Conservation (phyloP, 2,329 filamentous ascomycete species). For the Colletotrichum truncatum region DNA sequence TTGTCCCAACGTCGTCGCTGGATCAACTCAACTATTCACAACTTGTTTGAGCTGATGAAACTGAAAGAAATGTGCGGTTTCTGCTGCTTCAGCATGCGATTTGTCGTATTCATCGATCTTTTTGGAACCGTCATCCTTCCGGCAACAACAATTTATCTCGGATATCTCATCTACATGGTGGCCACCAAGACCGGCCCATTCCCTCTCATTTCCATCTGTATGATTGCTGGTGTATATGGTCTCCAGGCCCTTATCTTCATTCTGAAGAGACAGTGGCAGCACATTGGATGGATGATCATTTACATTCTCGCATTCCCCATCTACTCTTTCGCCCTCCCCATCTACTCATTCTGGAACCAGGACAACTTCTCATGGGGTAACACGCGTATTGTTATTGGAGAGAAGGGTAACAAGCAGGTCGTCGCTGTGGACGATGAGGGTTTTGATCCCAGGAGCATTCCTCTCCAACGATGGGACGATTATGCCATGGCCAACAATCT, state of each 20-base stretch:
- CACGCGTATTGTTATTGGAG: conserved; percentile 95
- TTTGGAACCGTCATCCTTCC: conserved; percentile 92
- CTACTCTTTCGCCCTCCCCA: conserved; percentile 87
- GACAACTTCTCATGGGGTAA: conserved; percentile 99
- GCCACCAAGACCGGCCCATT: conserved; percentile 77
- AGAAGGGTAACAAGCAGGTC: conserved; percentile 91
- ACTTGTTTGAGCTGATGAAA: conserved; percentile 88
- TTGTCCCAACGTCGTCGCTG: conserved; percentile 98
- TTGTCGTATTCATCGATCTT: conserved; percentile 94
- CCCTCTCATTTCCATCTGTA: conserved; percentile 86
- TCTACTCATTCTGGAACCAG: conserved; percentile 99
- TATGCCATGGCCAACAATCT: conserved; percentile 89
- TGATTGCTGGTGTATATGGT: conserved; percentile 93
- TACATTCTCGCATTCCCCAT: conserved; percentile 96
- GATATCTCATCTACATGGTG: conserved; percentile 85
- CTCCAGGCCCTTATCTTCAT: conserved; percentile 97
- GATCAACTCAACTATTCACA: conserved; percentile 99
- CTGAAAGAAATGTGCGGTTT: conserved; percentile 97
- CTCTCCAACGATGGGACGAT: conserved; percentile 96
- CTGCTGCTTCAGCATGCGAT: conserved; percentile 98
- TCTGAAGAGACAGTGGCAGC: conserved; percentile 96
- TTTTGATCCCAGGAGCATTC: conserved; percentile 92
- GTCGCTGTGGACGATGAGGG: conserved; percentile 85
- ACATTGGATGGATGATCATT: conserved; percentile 99
- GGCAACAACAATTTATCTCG: conserved; percentile 86